A percentile compares a stretch with the other conserved stretches of the same genome.
Evolutionary conservation across 768 basidiomycete genomes (phyloP).

Genomic region (Lactarius sp.): DNA sequence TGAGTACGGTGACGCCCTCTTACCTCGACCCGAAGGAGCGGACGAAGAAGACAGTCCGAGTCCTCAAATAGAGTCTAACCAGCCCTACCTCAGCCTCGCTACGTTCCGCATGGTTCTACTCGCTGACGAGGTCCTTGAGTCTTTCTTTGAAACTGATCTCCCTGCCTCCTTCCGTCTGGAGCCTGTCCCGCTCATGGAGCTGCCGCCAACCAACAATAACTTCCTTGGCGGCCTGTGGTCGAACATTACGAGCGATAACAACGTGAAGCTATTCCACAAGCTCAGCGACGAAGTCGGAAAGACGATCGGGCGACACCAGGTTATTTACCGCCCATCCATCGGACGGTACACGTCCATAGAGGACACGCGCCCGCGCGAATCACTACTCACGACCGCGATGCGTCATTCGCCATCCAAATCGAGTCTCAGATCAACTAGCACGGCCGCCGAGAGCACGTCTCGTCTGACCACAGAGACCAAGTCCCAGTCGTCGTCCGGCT

Average conservation of each 20-base stretch:
- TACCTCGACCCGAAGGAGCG: conserved; percentile 48
- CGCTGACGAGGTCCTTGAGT: conserved; percentile 93
- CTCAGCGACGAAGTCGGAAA: conserved; percentile 93
- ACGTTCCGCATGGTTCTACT: conserved; percentile 99
- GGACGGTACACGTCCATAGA: conserved; percentile 78
- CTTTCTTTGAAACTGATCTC: conserved; percentile 93
- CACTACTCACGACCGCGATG: conserved; percentile 69
- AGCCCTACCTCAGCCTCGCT: conserved; percentile 88
- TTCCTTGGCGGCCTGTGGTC: conserved; percentile 84
- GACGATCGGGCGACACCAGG: conserved; percentile 90
- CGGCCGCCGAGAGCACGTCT: conserved; percentile 27
- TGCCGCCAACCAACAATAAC: conserved; percentile 52
- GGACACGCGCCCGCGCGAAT: conserved; percentile 86
- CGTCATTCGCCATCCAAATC: conserved; percentile 54
- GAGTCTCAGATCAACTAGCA: conserved; percentile 36
- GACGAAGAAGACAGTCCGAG: conserved; percentile 35
- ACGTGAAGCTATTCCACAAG: conserved; percentile 90
- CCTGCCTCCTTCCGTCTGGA: conserved; percentile 83
- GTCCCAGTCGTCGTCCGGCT: neutral
- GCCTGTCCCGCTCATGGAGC: conserved; percentile 60
- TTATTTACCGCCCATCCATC: conserved; percentile 76
- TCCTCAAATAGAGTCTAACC: conserved; percentile 63
- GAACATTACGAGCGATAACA: conserved; percentile 83
- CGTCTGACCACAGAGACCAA: conserved; percentile 30
- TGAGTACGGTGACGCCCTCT: conserved; percentile 94